Conservation (phyloP, 768 basidiomycete genomes). For the Russula foetens region DNA sequence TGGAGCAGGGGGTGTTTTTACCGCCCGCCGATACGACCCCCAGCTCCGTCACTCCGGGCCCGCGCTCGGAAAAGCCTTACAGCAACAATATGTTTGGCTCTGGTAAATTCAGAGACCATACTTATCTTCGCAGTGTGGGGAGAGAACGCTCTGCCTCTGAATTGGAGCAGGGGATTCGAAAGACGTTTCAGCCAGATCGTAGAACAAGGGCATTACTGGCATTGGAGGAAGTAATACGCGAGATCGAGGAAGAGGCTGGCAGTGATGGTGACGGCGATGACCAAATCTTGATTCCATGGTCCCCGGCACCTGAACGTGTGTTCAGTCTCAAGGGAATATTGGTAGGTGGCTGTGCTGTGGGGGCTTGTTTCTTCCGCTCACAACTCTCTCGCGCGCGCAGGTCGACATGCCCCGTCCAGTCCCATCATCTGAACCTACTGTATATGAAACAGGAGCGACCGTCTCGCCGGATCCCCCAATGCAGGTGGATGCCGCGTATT, state of each 20-base stretch:
- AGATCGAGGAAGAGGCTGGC: slow-evolving; percentile 68
- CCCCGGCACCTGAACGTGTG: slow-evolving; percentile 27
- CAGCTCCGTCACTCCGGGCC: too few species aligned
- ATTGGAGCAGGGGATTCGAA: slow-evolving; percentile 37
- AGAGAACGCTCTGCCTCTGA: slow-evolving; percentile 27
- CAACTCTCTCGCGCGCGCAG: neutral
- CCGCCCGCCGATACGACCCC: too few species aligned
- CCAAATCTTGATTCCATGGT: slow-evolving; percentile 68
- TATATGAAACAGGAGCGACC: slow-evolving; percentile 59
- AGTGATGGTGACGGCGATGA: slow-evolving; percentile 35
- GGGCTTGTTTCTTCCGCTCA: neutral
- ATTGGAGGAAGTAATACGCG: slow-evolving; percentile 65
- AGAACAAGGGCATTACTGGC: slow-evolving; percentile 64
- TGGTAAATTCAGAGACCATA: slow-evolving; percentile 9
- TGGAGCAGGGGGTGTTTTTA: too few species aligned
- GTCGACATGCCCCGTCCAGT: neutral
- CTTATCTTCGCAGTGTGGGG: slow-evolving; percentile 19
- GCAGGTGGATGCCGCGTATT: slow-evolving; percentile 37
- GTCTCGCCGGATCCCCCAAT: slow-evolving; percentile 57
- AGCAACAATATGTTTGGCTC: too few species aligned
- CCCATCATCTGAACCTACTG: slow-evolving; percentile 23
- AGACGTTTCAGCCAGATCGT: slow-evolving; percentile 41
- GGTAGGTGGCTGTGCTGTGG: slow-evolving; percentile 10
- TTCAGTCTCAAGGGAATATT: slow-evolving; percentile 9
- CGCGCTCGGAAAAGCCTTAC: too few species aligned